phyloP scores from a whole-genome alignment of 1,284 basidiomycete genomes.

The Anthracocystis setariae region DNA sequence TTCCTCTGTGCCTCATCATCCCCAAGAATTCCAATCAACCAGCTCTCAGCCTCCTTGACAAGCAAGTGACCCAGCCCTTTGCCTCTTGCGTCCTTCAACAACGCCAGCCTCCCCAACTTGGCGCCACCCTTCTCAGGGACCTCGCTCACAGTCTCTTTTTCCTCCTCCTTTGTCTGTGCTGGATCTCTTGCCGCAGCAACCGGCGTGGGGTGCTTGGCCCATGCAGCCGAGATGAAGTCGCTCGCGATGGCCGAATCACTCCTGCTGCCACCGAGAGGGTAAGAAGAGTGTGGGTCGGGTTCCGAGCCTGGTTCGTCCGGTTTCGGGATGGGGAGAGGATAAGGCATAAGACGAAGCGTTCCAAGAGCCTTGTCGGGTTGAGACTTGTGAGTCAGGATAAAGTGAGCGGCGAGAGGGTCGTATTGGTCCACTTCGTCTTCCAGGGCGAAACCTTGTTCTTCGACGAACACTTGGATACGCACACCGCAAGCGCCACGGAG shows the following conservation, averaged over 20 bases:
- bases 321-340: conserved; percentile 38
- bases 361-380: conserved; percentile 17
- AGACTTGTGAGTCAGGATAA: conserved; percentile 18
- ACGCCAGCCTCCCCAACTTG: conserved; percentile 40
- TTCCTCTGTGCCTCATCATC: conserved; percentile 13
- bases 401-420: conserved; percentile 48
- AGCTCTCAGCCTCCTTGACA: conserved; percentile 35
- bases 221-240: conserved; percentile 39
- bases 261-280: conserved; percentile 32
- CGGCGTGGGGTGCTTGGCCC: conserved; percentile 8
- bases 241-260: conserved; percentile 31
- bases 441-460: conserved; percentile 55
- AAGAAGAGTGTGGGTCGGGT: conserved; percentile 19
- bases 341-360: conserved; percentile 36
- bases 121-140: conserved; percentile 34
- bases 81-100: conserved; percentile 42
- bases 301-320: conserved; percentile 24
- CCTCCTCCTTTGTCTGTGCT: conserved; percentile 28
- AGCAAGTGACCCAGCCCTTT: conserved; percentile 36
- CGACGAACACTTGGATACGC: conserved; percentile 53
- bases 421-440: conserved; percentile 62
- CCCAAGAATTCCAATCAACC: conserved; percentile 16
- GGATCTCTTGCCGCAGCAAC: conserved; percentile 15
- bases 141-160: conserved; percentile 12
- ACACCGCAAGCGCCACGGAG: conserved; percentile 40